Evolutionary conservation across 2,329 filamentous ascomycete species (phyloP).

Genomic region (Aspergillus niger): DNA sequence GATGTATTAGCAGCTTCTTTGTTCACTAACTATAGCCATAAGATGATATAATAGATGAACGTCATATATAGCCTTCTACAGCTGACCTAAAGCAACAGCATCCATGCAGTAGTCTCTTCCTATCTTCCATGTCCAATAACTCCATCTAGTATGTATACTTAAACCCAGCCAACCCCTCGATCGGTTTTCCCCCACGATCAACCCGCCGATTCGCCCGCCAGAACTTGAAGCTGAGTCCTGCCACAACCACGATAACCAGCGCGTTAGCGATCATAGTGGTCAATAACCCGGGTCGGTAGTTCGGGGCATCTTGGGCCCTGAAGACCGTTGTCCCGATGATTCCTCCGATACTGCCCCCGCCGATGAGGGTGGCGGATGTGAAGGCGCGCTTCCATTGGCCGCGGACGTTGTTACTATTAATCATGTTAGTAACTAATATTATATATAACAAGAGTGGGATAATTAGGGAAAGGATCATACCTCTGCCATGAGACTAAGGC

Average conservation of each 20-base stretch:
- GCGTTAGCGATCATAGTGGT: constrained; percentile 18
- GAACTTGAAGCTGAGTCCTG: constrained; percentile 4
- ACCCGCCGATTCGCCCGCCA: constrained; percentile 10
- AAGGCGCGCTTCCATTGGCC: constrained; percentile 86
- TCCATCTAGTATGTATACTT: constrained; percentile 5
- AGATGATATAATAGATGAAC: too few relatives aligned
- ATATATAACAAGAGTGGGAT: too few relatives aligned
- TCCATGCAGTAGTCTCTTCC: too few relatives aligned
- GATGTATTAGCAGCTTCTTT: too few relatives aligned
- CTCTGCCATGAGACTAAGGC: constrained; percentile 71
- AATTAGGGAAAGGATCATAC: constrained; percentile 43
- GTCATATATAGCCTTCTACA: too few relatives aligned
- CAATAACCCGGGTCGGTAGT: constrained; percentile 16
- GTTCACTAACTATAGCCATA: too few relatives aligned
- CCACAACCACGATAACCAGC: constrained; percentile 13
- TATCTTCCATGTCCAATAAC: too few relatives aligned
- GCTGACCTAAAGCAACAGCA: too few relatives aligned
- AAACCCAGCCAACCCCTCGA: constrained; percentile 12
- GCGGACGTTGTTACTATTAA: constrained; percentile 70
- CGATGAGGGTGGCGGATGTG: constrained; percentile 69
- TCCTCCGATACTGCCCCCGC: constrained; percentile 20
- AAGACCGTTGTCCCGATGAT: constrained; percentile 20
- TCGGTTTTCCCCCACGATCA: constrained; percentile 12
- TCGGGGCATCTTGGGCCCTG: constrained; percentile 20
- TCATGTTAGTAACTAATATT: too few relatives aligned